phyloP scores from a whole-genome alignment of 257 asterid species.

The Solanum clarkiae region DNA sequence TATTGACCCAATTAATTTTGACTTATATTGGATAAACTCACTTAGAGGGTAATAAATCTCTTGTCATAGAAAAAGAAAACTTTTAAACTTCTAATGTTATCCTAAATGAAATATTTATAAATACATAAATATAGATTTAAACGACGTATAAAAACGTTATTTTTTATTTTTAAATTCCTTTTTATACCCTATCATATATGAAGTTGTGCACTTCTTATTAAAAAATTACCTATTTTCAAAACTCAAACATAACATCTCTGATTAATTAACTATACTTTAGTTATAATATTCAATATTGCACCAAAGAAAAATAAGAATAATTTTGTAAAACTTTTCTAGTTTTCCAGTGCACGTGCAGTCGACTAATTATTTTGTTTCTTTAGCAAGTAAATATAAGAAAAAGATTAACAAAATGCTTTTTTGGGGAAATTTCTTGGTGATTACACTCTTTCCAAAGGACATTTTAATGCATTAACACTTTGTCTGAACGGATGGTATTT shows the following conservation, averaged over 20 bases:
- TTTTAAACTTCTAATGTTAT: background rate
- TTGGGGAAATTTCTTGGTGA: background rate
- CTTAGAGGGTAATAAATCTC: background rate
- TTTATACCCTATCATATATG: background rate
- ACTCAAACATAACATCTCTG: accelerated
- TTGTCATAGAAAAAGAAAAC: background rate
- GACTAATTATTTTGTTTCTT: background rate
- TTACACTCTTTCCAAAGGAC: too few species aligned
- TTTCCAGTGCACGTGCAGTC: background rate
- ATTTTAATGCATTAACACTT: too few species aligned
- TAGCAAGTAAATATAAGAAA: background rate
- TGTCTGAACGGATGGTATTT: too few species aligned
- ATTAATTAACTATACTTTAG: background rate
- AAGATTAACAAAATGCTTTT: background rate
- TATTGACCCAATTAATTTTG: background rate
- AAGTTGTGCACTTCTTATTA: background rate
- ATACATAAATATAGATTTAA: background rate
- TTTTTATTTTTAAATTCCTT: background rate
- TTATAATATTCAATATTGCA: background rate
- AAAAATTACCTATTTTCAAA: accelerated
- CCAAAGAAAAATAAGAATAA: background rate
- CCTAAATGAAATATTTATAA: background rate
- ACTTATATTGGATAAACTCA: background rate
- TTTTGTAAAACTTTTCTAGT: background rate
- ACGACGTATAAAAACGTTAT: background rate